Conservation (phyloP, 768 basidiomycete species). For the Naematelia encephala region DNA sequence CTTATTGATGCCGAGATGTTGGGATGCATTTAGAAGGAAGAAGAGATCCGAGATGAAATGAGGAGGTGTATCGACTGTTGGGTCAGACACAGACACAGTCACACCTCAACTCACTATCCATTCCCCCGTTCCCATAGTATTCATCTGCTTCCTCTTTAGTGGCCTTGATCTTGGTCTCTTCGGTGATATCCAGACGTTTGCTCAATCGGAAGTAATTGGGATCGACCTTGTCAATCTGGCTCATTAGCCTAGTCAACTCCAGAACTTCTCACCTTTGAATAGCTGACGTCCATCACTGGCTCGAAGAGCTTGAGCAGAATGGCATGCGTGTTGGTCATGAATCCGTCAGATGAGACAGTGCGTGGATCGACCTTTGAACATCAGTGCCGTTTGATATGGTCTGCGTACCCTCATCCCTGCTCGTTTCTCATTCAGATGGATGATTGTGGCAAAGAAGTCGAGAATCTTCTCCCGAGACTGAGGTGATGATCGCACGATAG, state of each 20-base stretch:
- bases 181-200: constrained; percentile 67
- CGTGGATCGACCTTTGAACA: constrained; percentile 70
- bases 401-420: constrained; percentile 77
- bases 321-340: constrained; percentile 85
- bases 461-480: constrained; percentile 77
- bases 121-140: constrained; percentile 60
- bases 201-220: constrained; percentile 72
- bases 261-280: constrained; percentile 65
- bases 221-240: constrained; percentile 87
- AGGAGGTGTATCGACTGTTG: constrained; percentile 58
- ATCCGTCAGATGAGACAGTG: constrained; percentile 84
- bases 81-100: background rate
- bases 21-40: constrained; percentile 79
- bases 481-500: constrained; percentile 77
- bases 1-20: constrained; percentile 81
- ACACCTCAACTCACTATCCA: constrained; percentile 32
- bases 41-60: constrained; percentile 97
- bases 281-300: constrained; percentile 90
- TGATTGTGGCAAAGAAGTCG: constrained; percentile 70
- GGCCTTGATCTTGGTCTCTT: constrained; percentile 91
- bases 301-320: constrained; percentile 80
- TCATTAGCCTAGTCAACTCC: constrained; percentile 8
- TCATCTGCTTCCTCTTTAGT: constrained; percentile 77
- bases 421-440: constrained; percentile 75
- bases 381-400: constrained; percentile 4